These are phyloP conservation scores for Tilletia indica DNA, from an alignment of 1,284 basidiomycete species.

Conservation along the genomic window DNA sequence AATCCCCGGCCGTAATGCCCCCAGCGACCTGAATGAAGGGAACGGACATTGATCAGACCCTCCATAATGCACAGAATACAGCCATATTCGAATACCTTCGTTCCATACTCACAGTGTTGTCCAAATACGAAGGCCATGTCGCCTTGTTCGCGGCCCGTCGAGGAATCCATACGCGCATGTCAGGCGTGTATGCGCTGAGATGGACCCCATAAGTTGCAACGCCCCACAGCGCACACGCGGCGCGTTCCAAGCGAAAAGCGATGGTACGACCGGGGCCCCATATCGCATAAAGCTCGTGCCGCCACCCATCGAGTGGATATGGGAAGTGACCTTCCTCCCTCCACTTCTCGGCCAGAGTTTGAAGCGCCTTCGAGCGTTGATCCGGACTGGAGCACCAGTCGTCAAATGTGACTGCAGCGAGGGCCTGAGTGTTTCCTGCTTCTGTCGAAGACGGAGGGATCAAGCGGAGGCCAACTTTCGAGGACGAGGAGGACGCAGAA, in stretches of 20 bases:
- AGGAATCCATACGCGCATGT: conserved; percentile 75
- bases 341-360: conserved; percentile 34
- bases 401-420: neutral
- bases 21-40: conserved; percentile 60
- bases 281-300: conserved; percentile 47
- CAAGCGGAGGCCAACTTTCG: neutral
- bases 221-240: conserved; percentile 83
- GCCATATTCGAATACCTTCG: conserved; percentile 25
- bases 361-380: conserved; percentile 24
- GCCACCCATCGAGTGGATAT: conserved; percentile 54
- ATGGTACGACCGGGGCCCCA: conserved; percentile 54
- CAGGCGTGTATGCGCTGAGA: conserved; percentile 62
- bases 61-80: conserved; percentile 30
- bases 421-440: conserved; percentile 24
- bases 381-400: neutral
- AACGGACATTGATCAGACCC: conserved; percentile 16
- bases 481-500: conserved; percentile 30
- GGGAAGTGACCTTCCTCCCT: conserved; percentile 36
- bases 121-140: conserved; percentile 61
- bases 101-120: conserved; percentile 8
- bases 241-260: conserved; percentile 82
- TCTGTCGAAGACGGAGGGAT: conserved; percentile 21
- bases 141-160: conserved; percentile 79
- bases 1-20: conserved; percentile 68
- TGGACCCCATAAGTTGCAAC: conserved; percentile 84